Conservation (phyloP, 192 early-diverging fungal species). For the Rhizoclosmatium sp. region DNA sequence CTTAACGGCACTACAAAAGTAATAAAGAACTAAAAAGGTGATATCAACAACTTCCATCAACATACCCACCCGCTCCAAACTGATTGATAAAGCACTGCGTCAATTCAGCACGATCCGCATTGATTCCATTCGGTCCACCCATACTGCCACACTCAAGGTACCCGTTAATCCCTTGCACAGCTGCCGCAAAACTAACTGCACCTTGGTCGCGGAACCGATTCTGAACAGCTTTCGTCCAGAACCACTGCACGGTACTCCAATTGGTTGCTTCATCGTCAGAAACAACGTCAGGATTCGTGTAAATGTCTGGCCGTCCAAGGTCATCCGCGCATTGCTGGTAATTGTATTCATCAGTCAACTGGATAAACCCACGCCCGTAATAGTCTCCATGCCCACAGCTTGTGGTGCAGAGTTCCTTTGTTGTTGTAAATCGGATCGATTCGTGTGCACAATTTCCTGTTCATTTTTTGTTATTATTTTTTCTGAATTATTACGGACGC, state of each 20-base stretch:
- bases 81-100: conserved; percentile 33
- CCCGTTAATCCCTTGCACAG: conserved; percentile 21
- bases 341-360: conserved; percentile 18
- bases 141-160: conserved; percentile 14
- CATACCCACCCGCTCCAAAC: not conserved
- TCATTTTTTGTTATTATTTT: no score
- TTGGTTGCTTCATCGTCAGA: conserved; percentile 5
- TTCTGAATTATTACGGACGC: no score
- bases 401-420: not conserved
- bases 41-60: no score
- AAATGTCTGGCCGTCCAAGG: not conserved
- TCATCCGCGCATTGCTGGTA: conserved; percentile 7
- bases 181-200: conserved; percentile 4
- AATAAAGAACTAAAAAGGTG: no score
- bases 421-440: not conserved
- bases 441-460: conserved; percentile 18
- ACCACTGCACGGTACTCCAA: conserved; percentile 21
- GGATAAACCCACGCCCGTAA: conserved; percentile 29
- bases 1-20: no score
- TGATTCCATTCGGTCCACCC: not conserved
- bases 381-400: conserved; percentile 18
- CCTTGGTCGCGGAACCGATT: not conserved
- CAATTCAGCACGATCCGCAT: not conserved
- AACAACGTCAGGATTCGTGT: conserved; percentile 14
- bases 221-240: conserved; percentile 19